Percentiles rank a stretch among this genome's conserved stretches.
phyloP scores from a whole-genome alignment of 176 grass and related monocot species.

The Rhynchospora pubera region DNA sequence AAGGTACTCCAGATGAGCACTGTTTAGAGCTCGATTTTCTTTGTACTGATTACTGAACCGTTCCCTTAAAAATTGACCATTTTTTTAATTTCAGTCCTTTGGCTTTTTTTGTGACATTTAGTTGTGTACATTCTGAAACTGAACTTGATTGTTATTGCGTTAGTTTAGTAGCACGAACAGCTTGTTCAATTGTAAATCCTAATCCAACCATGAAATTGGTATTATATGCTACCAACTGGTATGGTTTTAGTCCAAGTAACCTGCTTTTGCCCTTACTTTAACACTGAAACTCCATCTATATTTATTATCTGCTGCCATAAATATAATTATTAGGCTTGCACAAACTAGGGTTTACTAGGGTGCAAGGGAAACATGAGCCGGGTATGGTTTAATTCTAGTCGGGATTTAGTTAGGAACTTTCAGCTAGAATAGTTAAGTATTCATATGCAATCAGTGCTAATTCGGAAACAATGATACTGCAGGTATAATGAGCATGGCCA shows the following conservation, averaged over 20 bases:
- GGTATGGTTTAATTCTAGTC: not conserved
- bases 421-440: not conserved
- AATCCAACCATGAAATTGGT: not conserved
- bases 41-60: not conserved
- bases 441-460: not conserved
- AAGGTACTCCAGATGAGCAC: slow-evolving; percentile 25
- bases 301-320: not conserved
- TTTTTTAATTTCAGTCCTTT: not conserved
- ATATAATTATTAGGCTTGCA: not conserved
- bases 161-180: no score
- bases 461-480: not conserved
- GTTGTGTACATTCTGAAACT: slow-evolving; percentile 16
- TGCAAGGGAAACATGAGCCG: not conserved
- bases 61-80: no score
- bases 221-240: not conserved
- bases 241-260: not conserved
- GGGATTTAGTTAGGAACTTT: not conserved
- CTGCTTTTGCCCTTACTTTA: not conserved
- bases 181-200: not conserved
- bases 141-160: not conserved
- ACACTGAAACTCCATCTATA: not conserved
- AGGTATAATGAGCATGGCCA: slow-evolving; percentile 96
- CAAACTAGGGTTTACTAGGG: not conserved
- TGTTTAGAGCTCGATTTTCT: not conserved
- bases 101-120: not conserved